phyloP scores from a whole-genome alignment of 179 eudicot species.

The Spergularia azorica region DNA sequence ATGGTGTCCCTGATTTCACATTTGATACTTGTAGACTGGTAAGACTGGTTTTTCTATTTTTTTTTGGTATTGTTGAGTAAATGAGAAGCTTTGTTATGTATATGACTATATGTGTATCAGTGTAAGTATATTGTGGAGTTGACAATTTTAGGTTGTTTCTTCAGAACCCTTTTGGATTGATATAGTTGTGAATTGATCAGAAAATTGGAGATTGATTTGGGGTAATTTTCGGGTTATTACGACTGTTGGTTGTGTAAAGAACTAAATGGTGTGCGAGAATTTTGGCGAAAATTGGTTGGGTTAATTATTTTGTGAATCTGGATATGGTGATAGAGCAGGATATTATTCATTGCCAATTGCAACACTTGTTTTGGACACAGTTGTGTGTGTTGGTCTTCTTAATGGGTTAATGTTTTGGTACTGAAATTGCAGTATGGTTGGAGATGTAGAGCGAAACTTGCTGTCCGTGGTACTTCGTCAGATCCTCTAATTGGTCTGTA shows the following conservation, averaged over 20 bases:
- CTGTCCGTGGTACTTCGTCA: constrained; percentile 78
- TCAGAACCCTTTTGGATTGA: too few species aligned
- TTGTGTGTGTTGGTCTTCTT: not conserved
- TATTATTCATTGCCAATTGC: too few species aligned
- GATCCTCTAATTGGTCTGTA: constrained; percentile 86
- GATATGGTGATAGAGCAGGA: too few species aligned
- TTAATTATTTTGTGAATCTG: too few species aligned
- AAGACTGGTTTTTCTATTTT: constrained; percentile 15
- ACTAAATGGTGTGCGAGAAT: too few species aligned
- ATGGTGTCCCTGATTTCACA: constrained; percentile 66
- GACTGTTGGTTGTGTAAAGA: too few species aligned
- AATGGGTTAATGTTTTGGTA: not conserved
- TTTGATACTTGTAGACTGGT: constrained; percentile 80
- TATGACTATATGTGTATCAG: too few species aligned
- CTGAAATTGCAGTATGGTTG: constrained; percentile 76
- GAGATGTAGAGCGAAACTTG: constrained; percentile 97
- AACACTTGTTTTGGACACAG: too few species aligned
- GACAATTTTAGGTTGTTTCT: not conserved
- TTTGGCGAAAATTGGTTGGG: too few species aligned
- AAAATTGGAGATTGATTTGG: not conserved
- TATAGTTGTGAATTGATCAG: not conserved
- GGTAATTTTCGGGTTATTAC: too few species aligned
- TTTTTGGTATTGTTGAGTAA: not conserved
- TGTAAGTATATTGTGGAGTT: not conserved
- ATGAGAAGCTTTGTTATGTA: too few species aligned